These are phyloP conservation scores for Stachybotrys echinatus DNA, from an alignment of 2,329 filamentous ascomycete genomes.

Conservation along the genomic window DNA sequence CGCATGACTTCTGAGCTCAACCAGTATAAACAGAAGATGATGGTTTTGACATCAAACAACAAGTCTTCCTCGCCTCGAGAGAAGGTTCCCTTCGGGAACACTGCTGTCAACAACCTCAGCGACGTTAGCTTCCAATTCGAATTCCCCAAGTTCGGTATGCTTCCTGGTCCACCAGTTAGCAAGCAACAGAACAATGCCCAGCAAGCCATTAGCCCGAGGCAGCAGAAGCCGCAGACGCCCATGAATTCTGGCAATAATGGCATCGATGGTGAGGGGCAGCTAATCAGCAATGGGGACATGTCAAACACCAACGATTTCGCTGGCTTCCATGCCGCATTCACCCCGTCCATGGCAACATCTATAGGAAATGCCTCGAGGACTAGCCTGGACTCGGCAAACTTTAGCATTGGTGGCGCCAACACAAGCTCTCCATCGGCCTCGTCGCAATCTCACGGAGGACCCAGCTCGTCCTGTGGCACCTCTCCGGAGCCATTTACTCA, in stretches of 20 bases:
- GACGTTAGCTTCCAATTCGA: conserved; percentile 91
- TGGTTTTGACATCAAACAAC: conserved; percentile 39
- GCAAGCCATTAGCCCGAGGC: conserved; percentile 23
- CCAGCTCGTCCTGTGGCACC: conserved; percentile 66
- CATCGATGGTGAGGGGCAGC: conserved; percentile 11
- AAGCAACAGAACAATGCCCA: conserved; percentile 19
- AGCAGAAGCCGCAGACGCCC: conserved; percentile 10
- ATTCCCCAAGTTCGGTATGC: conserved; percentile 85
- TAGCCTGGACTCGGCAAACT: conserved; percentile 46
- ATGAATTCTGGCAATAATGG: conserved; percentile 23
- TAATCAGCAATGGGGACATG: conserved; percentile 8
- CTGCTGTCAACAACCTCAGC: conserved; percentile 54
- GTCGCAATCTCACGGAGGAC: conserved; percentile 52
- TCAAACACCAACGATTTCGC: conserved; percentile 44
- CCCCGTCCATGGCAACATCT: conserved; percentile 43
- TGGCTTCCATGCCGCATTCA: conserved; percentile 55
- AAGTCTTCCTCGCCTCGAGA: conserved; percentile 33
- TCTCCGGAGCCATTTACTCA: conserved; percentile 72
- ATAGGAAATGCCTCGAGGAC: conserved; percentile 40
- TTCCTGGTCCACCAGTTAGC: conserved; percentile 43
- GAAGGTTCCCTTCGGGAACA: conserved; percentile 32
- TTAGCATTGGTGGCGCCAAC: conserved; percentile 35
- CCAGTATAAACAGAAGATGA: conserved; percentile 85
- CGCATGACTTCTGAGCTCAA: conserved; percentile 78
- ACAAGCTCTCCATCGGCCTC: conserved; percentile 62